Evolutionary conservation across 2,329 filamentous ascomycete genomes (phyloP).

Genomic region (Phialocephala sp.): DNA sequence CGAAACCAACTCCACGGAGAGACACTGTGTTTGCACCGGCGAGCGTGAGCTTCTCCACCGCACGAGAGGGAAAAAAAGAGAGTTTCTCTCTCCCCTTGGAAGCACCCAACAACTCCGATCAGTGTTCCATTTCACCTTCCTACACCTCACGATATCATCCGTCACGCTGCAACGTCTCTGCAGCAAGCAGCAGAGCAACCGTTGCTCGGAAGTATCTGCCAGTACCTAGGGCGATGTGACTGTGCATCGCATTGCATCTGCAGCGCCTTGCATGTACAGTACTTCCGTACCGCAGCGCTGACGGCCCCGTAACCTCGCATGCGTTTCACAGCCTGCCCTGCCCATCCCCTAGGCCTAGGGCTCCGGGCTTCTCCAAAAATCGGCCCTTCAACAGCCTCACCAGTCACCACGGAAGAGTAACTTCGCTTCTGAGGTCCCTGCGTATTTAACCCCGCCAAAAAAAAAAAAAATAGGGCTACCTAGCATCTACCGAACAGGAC

Average conservation of each 20-base stretch:
- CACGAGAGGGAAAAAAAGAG: too few relatives aligned
- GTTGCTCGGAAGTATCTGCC: not conserved
- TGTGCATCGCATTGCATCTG: too few relatives aligned
- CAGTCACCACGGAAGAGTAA: not conserved
- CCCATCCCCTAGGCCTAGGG: too few relatives aligned
- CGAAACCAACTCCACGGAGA: too few relatives aligned
- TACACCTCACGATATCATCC: not conserved
- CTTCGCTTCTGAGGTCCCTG: not conserved
- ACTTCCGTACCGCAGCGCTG: not conserved
- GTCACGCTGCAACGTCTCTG: too few relatives aligned
- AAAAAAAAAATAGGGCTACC: not conserved
- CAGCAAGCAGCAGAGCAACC: not conserved
- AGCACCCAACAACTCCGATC: not conserved
- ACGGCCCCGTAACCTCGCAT: not conserved
- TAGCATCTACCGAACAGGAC: not conserved
- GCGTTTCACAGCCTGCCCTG: not conserved
- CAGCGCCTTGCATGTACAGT: not conserved
- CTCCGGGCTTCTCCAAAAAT: too few relatives aligned
- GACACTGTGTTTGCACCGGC: too few relatives aligned
- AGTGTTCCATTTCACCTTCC: not conserved
- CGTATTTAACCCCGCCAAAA: constrained; percentile 4
- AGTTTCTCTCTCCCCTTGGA: too few relatives aligned
- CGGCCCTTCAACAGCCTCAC: not conserved
- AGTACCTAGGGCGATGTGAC: too few relatives aligned
- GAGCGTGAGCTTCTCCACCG: too few relatives aligned